Percentiles rank a stretch among this genome's conserved stretches.
These are phyloP conservation scores for Tolypocladium amazonense DNA, from an alignment of 2,329 filamentous ascomycete genomes.

Conservation along the genomic window DNA sequence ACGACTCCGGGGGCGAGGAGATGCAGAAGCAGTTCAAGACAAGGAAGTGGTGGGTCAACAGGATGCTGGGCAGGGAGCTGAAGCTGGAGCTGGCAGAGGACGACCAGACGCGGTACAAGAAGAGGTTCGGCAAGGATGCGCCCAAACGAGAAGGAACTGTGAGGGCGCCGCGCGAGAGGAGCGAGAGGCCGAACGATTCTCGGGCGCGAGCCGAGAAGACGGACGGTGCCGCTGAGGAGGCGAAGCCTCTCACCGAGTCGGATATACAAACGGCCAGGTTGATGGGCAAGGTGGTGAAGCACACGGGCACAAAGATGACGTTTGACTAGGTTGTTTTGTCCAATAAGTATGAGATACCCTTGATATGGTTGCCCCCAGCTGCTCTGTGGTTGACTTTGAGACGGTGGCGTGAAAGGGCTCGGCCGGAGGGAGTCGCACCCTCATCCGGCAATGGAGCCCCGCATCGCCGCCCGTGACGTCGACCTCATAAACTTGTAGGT, in stretches of 20 bases:
- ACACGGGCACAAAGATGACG: slow-evolving; percentile 68
- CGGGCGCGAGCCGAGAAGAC: slow-evolving; percentile 4
- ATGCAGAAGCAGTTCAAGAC: slow-evolving; percentile 43
- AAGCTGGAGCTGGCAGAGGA: slow-evolving; percentile 94
- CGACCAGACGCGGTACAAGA: slow-evolving; percentile 79
- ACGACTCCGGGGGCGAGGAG: slow-evolving; percentile 25
- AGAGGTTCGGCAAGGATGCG: slow-evolving; percentile 74
- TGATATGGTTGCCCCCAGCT: not conserved
- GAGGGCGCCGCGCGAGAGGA: slow-evolving; percentile 23
- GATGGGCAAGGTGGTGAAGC: slow-evolving; percentile 69
- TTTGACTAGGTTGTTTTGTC: slow-evolving; percentile 53
- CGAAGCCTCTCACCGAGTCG: slow-evolving; percentile 29
- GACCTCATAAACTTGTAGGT: not conserved
- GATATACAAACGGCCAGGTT: slow-evolving; percentile 49
- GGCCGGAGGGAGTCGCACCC: not conserved
- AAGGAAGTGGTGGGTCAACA: slow-evolving; percentile 76
- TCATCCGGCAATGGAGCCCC: not conserved
- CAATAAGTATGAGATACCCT: not conserved
- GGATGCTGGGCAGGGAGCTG: slow-evolving; percentile 66
- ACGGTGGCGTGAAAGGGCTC: not conserved
- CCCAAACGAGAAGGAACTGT: slow-evolving; percentile 14
- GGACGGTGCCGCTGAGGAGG: slow-evolving; percentile 16
- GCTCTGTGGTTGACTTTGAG: not conserved
- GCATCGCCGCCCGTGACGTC: not conserved
- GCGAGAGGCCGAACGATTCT: slow-evolving; percentile 21